Base-by-base conservation (phyloP, 2,329 filamentous ascomycete species). In the Aureobasidium sp. region DNA sequence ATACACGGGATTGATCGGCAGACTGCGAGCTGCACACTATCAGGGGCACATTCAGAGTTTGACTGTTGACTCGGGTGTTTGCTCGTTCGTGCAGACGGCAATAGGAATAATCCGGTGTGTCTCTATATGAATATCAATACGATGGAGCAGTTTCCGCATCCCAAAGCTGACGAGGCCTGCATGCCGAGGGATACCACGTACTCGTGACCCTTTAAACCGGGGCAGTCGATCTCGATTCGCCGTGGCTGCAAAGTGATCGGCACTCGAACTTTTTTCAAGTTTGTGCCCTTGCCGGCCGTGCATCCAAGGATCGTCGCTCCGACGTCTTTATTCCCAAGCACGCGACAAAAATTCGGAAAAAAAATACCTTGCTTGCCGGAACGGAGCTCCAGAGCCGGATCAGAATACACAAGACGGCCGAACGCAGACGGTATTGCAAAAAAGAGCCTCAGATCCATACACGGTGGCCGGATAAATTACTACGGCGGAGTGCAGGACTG, bases 101-200 rank as follows among this genome's bases (percentile, higher is more conserved):
- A 10, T 42, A 23, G n/a, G 27, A 43, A 43, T 42, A 25, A 42
- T 43, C 38, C 51, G 51, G 47, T 9, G 27, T 42, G 15, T 43
- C 15, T 25, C 33, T 42, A 23, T 53, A 53, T 29, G 45, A 42
- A 38, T 29, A 42, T 40, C 31, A 50, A 19, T 21, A 40, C 49
- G 23, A 35, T 23, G 49, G 49, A 53, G 49, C 33, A 53, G 29
- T 53, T 53, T 57, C 27, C 29, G n/a, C 31, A 27, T 15, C 23
- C 37, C 8, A 4, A 15, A 60, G 58, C 58, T 60, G 37, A 60
- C 58, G 49, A 60, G 49, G 43, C 55, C 55, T 49, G 54, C 54
- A 38, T 38, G 40, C 50, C 50, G 29, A 45, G 27, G 2, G 4
- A 19, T n/a, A n/a, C n/a, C n/a, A n/a, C n/a, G n/a, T 19, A 42